Evolutionary conservation across 345 rosid species (phyloP), one percentile per base, ranked within the genome.

Genomic region (Gossypium stocksii): DNA sequence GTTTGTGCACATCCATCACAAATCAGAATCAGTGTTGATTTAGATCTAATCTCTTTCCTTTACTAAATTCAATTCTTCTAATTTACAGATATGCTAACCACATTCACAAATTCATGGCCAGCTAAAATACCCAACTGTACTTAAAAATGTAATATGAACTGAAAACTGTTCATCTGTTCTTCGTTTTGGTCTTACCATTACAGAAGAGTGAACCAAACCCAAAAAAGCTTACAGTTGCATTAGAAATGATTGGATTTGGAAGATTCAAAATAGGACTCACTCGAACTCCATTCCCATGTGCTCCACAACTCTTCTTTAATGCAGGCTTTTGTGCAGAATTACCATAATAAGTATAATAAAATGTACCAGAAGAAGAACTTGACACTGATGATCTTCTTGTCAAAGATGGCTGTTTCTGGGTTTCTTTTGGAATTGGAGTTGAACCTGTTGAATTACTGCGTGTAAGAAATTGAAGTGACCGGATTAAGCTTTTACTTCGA

Each of bases 391-490:
- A 80, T 70, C 87, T 84, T 72, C 86, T 88, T 2, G 89, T 76
- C 38, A 74, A 80, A 1, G 96, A 87, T 15, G 79, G 80, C 43
- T 83, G 90, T 54, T 81, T 80, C 46, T 82, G 86, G 17, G 76
- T 74, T 76, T 87, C 86, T 80, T 90, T 89, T 23, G 80, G 46
- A 1, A 41, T 87, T 58, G 83, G 91, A 51, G 85, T 84, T 8
- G 95, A 91, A 59, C 97, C 95, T 19, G 98, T 94, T 45, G 98
- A 94, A 78, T 92, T 84, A 78, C 97, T 94, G 56, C 98, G 78
- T 41, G 97, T 82, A 34, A 92, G 91, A 78, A 94, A 92, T 52
- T 86, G 88, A 11, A 91, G 72, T 3, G 97, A 88, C 13, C 90
- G 85, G 71, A 94, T 88, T 34, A 92, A 76, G 25, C 92, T 79